These are phyloP conservation scores for Lyophyllum decastes DNA, from an alignment of 768 basidiomycete genomes.

Conservation along the genomic window DNA sequence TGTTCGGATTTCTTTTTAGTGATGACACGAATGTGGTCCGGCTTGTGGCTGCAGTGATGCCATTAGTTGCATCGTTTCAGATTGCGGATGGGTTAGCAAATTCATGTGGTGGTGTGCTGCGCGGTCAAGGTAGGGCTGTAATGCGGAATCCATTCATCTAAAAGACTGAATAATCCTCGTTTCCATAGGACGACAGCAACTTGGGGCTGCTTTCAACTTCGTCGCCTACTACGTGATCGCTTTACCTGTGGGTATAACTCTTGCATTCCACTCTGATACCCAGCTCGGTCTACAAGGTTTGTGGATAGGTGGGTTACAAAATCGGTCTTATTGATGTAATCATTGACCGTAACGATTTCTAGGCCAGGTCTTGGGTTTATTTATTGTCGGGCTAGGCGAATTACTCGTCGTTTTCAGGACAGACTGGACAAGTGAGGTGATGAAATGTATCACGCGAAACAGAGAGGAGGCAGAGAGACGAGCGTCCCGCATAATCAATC, in stretches of 20 bases:
- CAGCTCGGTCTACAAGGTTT: slow-evolving; percentile 62
- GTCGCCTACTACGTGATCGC: slow-evolving; percentile 80
- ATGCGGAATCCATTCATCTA: too few relatives aligned
- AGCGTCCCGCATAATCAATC: neutral
- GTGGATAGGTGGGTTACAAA: slow-evolving; percentile 65
- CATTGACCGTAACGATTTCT: neutral
- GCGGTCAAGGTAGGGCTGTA: slow-evolving; percentile 63
- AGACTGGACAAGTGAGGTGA: slow-evolving; percentile 65
- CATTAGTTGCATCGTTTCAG: slow-evolving; percentile 71
- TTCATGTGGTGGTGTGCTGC: slow-evolving; percentile 70
- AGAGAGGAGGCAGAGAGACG: slow-evolving; percentile 17
- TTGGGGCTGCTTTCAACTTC: slow-evolving; percentile 74
- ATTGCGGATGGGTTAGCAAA: slow-evolving; percentile 71
- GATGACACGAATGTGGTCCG: slow-evolving; percentile 58
- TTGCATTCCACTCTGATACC: slow-evolving; percentile 54
- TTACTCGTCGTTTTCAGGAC: slow-evolving; percentile 60
- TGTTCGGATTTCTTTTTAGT: slow-evolving; percentile 70
- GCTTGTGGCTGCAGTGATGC: slow-evolving; percentile 68
- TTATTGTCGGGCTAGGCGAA: slow-evolving; percentile 70
- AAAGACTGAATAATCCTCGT: too few relatives aligned
- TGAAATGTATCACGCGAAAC: slow-evolving; percentile 53
- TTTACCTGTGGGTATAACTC: slow-evolving; percentile 74
- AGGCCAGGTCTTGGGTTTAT: slow-evolving; percentile 77
- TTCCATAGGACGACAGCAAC: slow-evolving; percentile 60
- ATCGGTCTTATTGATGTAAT: neutral